These are phyloP conservation scores for Fraxinus paxiana DNA, from an alignment of 305 asterid species.

Conservation along the genomic window DNA sequence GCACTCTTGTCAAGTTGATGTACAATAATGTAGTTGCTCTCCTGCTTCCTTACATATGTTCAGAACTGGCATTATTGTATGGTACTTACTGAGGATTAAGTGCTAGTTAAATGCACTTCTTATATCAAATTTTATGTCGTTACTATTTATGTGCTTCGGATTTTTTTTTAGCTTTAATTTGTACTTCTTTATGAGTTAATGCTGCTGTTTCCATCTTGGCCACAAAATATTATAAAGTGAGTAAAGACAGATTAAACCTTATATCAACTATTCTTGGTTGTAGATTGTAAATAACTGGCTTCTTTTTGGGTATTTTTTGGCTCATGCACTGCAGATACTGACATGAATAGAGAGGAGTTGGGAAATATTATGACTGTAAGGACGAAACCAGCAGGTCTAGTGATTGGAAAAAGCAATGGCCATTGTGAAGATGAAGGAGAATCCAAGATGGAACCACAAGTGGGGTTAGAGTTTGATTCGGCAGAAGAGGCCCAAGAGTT, in stretches of 20 bases:
- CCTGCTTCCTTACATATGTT: not conserved
- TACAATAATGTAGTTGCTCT: slow-evolving; percentile 5
- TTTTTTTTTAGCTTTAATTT: not conserved
- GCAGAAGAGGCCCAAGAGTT: slow-evolving; percentile 91
- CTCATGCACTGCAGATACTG: slow-evolving; percentile 30
- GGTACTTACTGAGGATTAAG: not conserved
- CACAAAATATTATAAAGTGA: slow-evolving; percentile 1
- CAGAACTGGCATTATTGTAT: not conserved
- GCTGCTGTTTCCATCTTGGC: not conserved
- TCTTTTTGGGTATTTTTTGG: not conserved
- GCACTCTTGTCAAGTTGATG: slow-evolving; percentile 5
- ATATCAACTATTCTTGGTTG: not conserved
- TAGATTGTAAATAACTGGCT: not conserved
- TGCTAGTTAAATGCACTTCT: not conserved
- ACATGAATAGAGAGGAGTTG: slow-evolving; percentile 67
- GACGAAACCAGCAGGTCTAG: slow-evolving; percentile 52
- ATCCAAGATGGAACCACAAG: slow-evolving; percentile 61
- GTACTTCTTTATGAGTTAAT: not conserved
- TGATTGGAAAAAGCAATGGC: slow-evolving; percentile 43
- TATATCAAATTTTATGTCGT: not conserved
- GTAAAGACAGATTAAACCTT: not conserved
- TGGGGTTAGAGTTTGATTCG: slow-evolving; percentile 75
- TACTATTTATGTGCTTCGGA: not conserved
- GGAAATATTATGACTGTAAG: slow-evolving; percentile 61
- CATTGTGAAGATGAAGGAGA: slow-evolving; percentile 51